Evolutionary conservation across 2,329 filamentous ascomycete genomes (phyloP), one percentile per base, ranked within the genome.

Genomic region (Ascochyta rabiei): DNA sequence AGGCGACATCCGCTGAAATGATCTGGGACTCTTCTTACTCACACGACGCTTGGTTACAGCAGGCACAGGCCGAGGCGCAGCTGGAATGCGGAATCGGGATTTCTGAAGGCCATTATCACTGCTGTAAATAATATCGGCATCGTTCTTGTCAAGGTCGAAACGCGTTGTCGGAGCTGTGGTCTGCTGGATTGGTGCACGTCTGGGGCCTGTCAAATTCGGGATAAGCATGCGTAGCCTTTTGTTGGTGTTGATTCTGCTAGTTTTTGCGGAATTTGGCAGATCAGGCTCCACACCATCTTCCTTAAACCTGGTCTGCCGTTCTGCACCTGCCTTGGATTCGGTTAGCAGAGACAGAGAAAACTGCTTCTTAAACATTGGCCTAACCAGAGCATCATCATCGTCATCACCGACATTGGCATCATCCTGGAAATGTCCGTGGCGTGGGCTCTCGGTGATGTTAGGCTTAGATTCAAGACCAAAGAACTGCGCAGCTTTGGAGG

Each of bases 401-500:
- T 23, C 21, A 23, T 57, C 26, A 28, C 26, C 48, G 24, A 31
- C 21, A 10, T 38, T 37, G 28, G 44, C 30, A 35, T 56, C 48
- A 10, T 61, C 37, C 23, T 45, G 43, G 16, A 19, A 24, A 5
- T 15, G 26, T 13, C 21, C 24, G 19, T 26, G 44, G 16, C 18
- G 30, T 28, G 45, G 39, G 21, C 48, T 53, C 8, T 35, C 45
- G 16, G 21, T 28, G 42, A 33, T 12, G n/a, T 38, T 30, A 34
- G 35, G 43, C 33, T 43, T 44, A 10, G 46, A 0, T 7, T 56
- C 44, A 9, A 67, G 23, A 28, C 66, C 66, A 6, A 69, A 60
- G 8, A 69, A 44, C 42, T 61, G 56, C 4, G 60, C 60, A 18
- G 62, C 67, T 44, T 69, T 68, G 40, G 45, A 53, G 23, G 67